Conservation (phyloP, 352 stramenopile genomes). For the Blastocystis sp. region DNA sequence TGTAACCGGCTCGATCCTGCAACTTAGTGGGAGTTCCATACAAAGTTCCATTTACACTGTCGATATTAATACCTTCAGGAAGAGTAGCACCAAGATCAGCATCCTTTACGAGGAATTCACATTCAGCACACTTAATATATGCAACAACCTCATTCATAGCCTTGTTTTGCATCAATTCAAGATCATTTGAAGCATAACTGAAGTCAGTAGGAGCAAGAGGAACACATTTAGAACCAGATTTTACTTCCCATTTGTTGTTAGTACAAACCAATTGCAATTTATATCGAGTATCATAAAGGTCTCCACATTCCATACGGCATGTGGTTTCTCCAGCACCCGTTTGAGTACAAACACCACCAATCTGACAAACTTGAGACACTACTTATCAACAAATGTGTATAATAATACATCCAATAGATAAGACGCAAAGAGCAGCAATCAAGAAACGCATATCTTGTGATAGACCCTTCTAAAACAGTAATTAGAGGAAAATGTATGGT, state of each 20-base stretch:
- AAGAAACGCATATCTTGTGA: neutral
- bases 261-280: neutral
- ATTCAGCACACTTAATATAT: conserved; percentile 18
- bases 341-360: neutral
- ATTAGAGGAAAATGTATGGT: no score
- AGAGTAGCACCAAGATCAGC: neutral
- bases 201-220: neutral
- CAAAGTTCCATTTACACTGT: conserved; percentile 1
- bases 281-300: neutral
- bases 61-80: conserved; percentile 34
- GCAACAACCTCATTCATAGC: conserved; percentile 2
- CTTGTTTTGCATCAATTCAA: conserved; percentile 23
- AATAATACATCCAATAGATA: neutral
- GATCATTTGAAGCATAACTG: neutral
- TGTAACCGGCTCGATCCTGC: conserved; percentile 8
- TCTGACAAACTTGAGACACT: neutral
- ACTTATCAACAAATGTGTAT: neutral
- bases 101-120: conserved; percentile 20
- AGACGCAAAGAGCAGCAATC: neutral
- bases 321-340: neutral
- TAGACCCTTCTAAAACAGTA: no score
- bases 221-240: neutral
- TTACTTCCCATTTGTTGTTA: neutral
- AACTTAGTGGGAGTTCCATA: conserved; percentile 54
- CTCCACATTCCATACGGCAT: neutral